Percentiles rank a stretch among this genome's conserved stretches.
phyloP scores from a whole-genome alignment of 495 filamentous ascomycete species.

The Penicillium ochrochloron region DNA sequence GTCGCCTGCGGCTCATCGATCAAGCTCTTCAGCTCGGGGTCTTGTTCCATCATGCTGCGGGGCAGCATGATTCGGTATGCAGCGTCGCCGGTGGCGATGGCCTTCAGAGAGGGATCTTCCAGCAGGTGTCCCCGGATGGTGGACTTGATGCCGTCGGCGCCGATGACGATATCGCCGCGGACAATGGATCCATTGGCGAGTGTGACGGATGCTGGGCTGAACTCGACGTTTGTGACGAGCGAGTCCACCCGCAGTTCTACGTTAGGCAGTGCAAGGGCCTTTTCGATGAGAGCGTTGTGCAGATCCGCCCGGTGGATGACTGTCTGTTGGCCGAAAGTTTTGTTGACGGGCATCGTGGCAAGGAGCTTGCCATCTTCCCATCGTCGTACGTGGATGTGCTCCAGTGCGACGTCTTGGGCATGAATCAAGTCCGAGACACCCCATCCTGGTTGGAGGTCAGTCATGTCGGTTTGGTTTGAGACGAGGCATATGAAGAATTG shows the following conservation, averaged over 20 bases:
- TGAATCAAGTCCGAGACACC: conserved; percentile 47
- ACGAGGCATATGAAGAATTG: not conserved
- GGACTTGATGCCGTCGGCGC: conserved; percentile 56
- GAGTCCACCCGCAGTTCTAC: conserved; percentile 44
- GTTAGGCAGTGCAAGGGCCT: conserved; percentile 40
- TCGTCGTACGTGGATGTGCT: conserved; percentile 49
- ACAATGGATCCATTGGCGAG: conserved; percentile 41
- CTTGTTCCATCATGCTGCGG: conserved; percentile 40
- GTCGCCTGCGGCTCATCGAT: conserved; percentile 46
- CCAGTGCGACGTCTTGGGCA: conserved; percentile 42
- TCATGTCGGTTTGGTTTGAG: not conserved
- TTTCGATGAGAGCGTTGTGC: conserved; percentile 47
- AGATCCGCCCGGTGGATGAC: conserved; percentile 52
- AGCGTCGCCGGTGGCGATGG: conserved; percentile 47
- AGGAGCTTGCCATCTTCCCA: conserved; percentile 49
- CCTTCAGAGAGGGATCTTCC: conserved; percentile 32
- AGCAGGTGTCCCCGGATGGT: conserved; percentile 39
- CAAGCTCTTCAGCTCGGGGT: conserved; percentile 40
- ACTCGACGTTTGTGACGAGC: conserved; percentile 36
- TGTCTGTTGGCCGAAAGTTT: conserved; percentile 46
- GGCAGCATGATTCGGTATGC: conserved; percentile 52
- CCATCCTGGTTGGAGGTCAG: conserved; percentile 39
- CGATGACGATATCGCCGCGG: conserved; percentile 47
- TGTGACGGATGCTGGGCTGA: conserved; percentile 39
- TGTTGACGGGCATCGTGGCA: conserved; percentile 45